Base-by-base conservation (phyloP, 768 basidiomycete genomes). In the Strobilomyces echinocephalus region DNA sequence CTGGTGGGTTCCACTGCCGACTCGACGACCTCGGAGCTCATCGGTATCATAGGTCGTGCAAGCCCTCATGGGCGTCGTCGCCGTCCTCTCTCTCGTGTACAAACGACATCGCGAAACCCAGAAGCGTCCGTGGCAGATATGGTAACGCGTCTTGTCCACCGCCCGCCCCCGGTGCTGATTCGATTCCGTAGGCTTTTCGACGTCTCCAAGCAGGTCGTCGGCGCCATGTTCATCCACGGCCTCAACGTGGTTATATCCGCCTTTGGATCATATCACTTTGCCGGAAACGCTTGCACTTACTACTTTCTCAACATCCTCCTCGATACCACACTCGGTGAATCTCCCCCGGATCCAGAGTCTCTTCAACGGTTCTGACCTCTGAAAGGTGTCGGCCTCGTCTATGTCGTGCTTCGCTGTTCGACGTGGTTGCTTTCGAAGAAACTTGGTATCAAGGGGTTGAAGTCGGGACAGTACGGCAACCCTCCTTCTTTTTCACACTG, bases 291-390 rank as follows among this genome's bases (percentile, higher is more conserved):
- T 5, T 98, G 95, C 60, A 85, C 88, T 26, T 82, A 82, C 59
- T 97, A 97, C 70, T 95, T 97, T 66, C 82, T 97, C 41, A 94
- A 97, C 63, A 87, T 98, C 46, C 74, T 95, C 26, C 74, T 97
- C 53, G 95, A 98, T 71, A 72, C 69, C 26, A 70, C 64, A 0
- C 76, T 95, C 51, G 95, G 93, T 89, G 58, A 64, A 85, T 47
- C n/a, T 8, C 31, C n/a, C 8, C 1, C 63, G 21, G 12, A 26
- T 48, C 2, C n/a, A 53, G n/a, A n/a, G n/a, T n/a, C 34, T 36
- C 44, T 12, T 45, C n/a, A 18, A 24, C 24, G 10, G 38, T n/a
- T 48, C 40, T 66, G 46, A 60, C 46, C 51, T 16, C 43, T n/a
- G 18, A 34, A 46, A 59, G 93, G 95, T 55, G 87, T 97, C 52